Evolutionary conservation across 768 basidiomycete genomes (phyloP).

Genomic region (Tricholoma hemisulphureum): DNA sequence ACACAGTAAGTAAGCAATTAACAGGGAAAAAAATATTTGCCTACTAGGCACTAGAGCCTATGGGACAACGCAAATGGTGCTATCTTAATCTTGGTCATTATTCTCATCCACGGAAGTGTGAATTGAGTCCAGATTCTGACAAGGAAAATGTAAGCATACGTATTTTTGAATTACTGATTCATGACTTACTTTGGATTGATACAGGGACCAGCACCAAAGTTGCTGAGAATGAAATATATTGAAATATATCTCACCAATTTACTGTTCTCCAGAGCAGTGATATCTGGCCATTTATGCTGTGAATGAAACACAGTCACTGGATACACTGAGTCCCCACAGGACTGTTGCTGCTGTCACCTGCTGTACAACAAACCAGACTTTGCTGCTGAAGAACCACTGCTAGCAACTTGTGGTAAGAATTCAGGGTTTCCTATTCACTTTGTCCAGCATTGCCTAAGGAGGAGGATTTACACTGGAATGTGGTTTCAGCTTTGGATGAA

Average conservation of each 20-base stretch:
- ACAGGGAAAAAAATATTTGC: too few species aligned
- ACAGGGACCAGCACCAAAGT: too few species aligned
- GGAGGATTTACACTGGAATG: conserved; percentile 23
- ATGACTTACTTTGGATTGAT: too few species aligned
- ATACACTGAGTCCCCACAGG: too few species aligned
- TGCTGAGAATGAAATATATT: too few species aligned
- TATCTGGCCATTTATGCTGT: too few species aligned
- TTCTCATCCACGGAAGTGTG: neutral
- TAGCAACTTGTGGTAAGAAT: conserved; percentile 7
- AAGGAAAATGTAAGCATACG: neutral
- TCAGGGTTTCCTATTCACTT: conserved; percentile 16
- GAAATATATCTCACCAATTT: too few species aligned
- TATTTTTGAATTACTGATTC: too few species aligned
- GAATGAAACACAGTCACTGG: too few species aligned
- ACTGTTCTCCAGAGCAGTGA: too few species aligned
- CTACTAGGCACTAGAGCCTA: too few species aligned
- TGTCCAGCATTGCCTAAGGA: conserved; percentile 21
- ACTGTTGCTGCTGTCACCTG: conserved; percentile 29
- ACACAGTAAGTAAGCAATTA: too few species aligned
- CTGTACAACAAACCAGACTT: conserved; percentile 36
- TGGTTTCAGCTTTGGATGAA: neutral
- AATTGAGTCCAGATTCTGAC: neutral
- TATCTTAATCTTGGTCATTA: neutral
- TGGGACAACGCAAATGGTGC: neutral
- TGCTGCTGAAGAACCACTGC: conserved; percentile 13